phyloP scores from a whole-genome alignment of 2,329 filamentous ascomycete genomes.

The Clarireedia hainanense region DNA sequence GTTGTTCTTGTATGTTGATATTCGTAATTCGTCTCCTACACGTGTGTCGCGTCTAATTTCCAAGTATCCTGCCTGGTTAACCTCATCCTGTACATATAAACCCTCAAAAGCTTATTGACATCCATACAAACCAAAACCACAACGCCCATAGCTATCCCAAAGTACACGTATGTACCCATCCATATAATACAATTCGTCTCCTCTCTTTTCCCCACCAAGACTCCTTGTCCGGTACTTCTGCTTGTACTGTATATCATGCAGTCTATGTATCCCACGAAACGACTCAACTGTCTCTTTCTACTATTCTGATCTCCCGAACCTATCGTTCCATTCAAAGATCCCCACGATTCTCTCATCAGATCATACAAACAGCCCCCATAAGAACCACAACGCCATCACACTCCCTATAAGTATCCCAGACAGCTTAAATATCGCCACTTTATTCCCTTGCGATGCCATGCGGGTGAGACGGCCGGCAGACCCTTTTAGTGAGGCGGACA shows the following conservation, averaged over 20 bases:
- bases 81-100: background rate
- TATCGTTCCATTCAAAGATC: background rate
- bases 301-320: background rate
- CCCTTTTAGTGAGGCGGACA: conserved; percentile 74
- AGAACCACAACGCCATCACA: conserved; percentile 66
- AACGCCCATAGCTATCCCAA: conserved; percentile 28
- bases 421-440: conserved; percentile 83
- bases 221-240: background rate
- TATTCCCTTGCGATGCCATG: conserved; percentile 89
- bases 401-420: conserved; percentile 70
- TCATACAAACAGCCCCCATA: conserved; percentile 28
- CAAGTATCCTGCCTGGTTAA: background rate
- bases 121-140: conserved; percentile 5
- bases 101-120: background rate
- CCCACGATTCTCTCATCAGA: background rate
- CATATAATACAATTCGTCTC: conserved; percentile 20
- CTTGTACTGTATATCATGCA: background rate
- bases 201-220: background rate
- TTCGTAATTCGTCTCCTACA: background rate
- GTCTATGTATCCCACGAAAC: background rate
- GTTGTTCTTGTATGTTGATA: background rate
- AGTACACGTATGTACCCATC: conserved; percentile 10
- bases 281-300: background rate
- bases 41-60: background rate
- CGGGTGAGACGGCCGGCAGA: conserved; percentile 74